Base-by-base conservation (phyloP, 2,329 filamentous ascomycete species). In the Monilinia fructigena region DNA sequence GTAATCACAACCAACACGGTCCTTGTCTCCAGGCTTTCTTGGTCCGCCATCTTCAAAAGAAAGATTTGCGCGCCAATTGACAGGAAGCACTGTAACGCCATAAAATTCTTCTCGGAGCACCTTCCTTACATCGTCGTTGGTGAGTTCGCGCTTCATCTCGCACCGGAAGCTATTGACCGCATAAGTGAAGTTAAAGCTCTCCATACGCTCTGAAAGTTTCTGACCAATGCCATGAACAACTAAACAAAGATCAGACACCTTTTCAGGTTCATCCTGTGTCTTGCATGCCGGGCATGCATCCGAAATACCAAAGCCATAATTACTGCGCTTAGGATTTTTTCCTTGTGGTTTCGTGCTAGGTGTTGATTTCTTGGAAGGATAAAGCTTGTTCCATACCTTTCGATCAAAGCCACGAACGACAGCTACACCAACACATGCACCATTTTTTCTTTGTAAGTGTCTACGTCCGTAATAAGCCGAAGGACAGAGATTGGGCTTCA, bases 101-200 rank as follows among this genome's bases (percentile, higher is more conserved):
- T 92, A 92, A 74, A 93, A 88, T n/a, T 86, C 88, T 26, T 88
- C 82, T 1, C 93, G 86, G 23, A 97, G 82, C 64, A 92, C 85
- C 0, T 86, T 83, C 76, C 88, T 91, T n/a, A 97, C 89, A 11
- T 84, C 82, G 3, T 90, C 86, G 45, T 84, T 91, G 40, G 86
- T 85, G 50, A 97, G 83, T 75, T 99, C 93, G 60, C 93, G 82
- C 71, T 97, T 97, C 66, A 98, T 85, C 26, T 92, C 88, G 67
- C 93, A 85, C 16, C 95, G 87, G 72, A 99, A 95, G 0, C 89
- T 86, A 74, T 97, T 98, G 76, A 98, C 94, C 6, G 93, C 91
- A 76, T 98, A 94, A 0, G 95, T 99, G 74, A 99, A 99, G 77
- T 98, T 92, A 73, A 93, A 99, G 72, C 92, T 97, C 77, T 98